Base-by-base conservation (phyloP, 306 rosid species). In the Prunus kanzakura region DNA sequence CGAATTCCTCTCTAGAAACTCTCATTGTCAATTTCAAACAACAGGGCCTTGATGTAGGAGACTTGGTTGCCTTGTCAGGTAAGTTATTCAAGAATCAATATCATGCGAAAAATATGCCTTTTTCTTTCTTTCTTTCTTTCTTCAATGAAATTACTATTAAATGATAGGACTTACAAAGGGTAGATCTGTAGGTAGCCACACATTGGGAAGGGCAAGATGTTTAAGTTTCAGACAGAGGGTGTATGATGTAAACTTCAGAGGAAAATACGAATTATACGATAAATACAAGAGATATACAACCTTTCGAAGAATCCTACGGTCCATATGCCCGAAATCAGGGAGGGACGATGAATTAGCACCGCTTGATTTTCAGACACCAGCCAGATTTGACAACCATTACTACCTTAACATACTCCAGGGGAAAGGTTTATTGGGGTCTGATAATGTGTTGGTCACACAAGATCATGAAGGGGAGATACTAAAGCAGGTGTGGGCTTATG, bases 141-240 rank as follows among this genome's bases (percentile, higher is more conserved):
- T 52, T 51, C 9, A 29, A 64, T 52, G 49, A 22, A 11, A 20
- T 47, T 11, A 64, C 18, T 23, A 8, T 46, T 29, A 22, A 25
- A 22, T 46, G 56, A 67, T 35, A 54, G 32, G 66, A 51, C 73
- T 67, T 62, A 23, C 25, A 7, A 22, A 67, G 57, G 56, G 18
- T 27, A 20, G 10, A 25, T 69, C 23, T 47, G 30, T 80, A 91
- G 98, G 97, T 43, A 86, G 98, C 79, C 98, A 94, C 81, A 92
- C 98, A 41, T 84, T 94, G 23, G 98, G 98, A 78, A 86, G 85
- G 80, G 96, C 97, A 73, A 90, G 91, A 69, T 94, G 98, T 80
- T 0, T 81, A 54, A 94, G 87, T 76, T 90, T 94, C 87, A 82
- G 90, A 64, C 90, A 94, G 74, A 85, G 97, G 60, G 73, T 84